phyloP scores from a whole-genome alignment of 1,139 yeast genomes.

The Pichia sp. region DNA sequence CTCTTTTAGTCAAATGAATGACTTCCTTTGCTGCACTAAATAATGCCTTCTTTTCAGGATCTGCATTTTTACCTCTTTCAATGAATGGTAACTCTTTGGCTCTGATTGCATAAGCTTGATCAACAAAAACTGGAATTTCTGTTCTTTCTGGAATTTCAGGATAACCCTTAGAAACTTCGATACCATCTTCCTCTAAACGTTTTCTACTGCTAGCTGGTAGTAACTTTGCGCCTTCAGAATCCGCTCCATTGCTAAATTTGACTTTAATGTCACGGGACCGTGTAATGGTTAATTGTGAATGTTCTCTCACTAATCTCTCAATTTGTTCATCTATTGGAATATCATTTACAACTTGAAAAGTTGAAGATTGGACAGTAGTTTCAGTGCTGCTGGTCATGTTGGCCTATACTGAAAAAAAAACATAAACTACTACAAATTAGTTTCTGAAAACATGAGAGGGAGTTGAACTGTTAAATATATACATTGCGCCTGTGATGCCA shows the following conservation, averaged over 20 bases:
- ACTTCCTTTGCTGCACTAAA: conserved; percentile 46
- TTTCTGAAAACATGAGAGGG: too few relatives aligned
- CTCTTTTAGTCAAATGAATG: conserved; percentile 38
- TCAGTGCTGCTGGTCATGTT: background rate
- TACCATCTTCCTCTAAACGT: conserved; percentile 32
- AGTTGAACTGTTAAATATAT: too few relatives aligned
- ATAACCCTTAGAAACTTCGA: conserved; percentile 37
- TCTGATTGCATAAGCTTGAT: conserved; percentile 37
- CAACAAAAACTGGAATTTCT: conserved; percentile 29
- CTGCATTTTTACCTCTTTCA: conserved; percentile 44
- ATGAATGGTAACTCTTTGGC: conserved; percentile 21
- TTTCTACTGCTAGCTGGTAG: conserved; percentile 33
- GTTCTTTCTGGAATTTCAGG: conserved; percentile 31
- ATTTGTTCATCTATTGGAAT: conserved; percentile 35
- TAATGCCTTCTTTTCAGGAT: conserved; percentile 46
- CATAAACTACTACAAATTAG: too few relatives aligned
- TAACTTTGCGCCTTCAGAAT: conserved; percentile 18
- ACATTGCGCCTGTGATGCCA: too few relatives aligned
- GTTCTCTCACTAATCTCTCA: conserved; percentile 28
- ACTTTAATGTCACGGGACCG: conserved; percentile 2
- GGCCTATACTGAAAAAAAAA: too few relatives aligned
- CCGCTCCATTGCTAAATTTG: conserved; percentile 18
- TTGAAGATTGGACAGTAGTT: background rate
- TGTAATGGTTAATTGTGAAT: conserved; percentile 27
- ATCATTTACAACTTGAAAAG: conserved; percentile 1